Conservation (phyloP, 345 rosid species). For the Euphorbia lathyris region DNA sequence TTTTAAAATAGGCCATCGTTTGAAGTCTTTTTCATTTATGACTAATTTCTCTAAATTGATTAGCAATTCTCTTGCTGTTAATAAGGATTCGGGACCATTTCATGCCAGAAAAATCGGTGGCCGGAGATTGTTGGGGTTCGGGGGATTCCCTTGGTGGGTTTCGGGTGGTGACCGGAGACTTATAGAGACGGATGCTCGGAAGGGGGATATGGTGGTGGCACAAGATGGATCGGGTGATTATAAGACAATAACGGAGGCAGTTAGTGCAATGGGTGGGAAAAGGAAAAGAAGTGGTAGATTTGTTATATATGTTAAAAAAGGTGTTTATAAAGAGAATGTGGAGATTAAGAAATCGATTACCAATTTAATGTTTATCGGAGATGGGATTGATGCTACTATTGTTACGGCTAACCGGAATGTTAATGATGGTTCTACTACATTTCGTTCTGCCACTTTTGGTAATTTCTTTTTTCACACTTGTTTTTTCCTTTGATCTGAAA, state of each 20-base stretch:
- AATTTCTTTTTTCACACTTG: conserved; percentile 27
- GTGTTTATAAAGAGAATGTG: conserved; percentile 65
- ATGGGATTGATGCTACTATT: conserved; percentile 71
- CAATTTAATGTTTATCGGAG: conserved; percentile 73
- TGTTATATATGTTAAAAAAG: conserved; percentile 70
- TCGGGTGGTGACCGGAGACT: conserved; percentile 54
- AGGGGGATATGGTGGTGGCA: conserved; percentile 72
- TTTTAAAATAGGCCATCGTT: conserved; percentile 33
- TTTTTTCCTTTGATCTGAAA: no score
- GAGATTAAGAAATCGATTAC: conserved; percentile 50
- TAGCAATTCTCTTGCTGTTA: conserved; percentile 69
- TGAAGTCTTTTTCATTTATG: conserved; percentile 37
- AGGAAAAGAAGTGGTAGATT: conserved; percentile 37
- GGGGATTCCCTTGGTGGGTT: conserved; percentile 68
- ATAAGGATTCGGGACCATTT: conserved; percentile 26
- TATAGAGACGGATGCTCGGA: conserved; percentile 33
- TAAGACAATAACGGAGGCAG: conserved; percentile 58
- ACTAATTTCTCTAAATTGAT: conserved; percentile 57
- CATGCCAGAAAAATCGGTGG: conserved; percentile 21
- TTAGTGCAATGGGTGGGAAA: conserved; percentile 42
- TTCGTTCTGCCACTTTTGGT: conserved; percentile 85
- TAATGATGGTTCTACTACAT: conserved; percentile 61
- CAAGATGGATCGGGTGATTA: conserved; percentile 77
- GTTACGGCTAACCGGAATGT: conserved; percentile 55
- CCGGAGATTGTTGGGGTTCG: conserved; percentile 39